A percentile compares a stretch with the other conserved stretches of the same genome.
Evolutionary conservation across 2,329 filamentous ascomycete species (phyloP).

Genomic region (Achaetomium macrosporum): DNA sequence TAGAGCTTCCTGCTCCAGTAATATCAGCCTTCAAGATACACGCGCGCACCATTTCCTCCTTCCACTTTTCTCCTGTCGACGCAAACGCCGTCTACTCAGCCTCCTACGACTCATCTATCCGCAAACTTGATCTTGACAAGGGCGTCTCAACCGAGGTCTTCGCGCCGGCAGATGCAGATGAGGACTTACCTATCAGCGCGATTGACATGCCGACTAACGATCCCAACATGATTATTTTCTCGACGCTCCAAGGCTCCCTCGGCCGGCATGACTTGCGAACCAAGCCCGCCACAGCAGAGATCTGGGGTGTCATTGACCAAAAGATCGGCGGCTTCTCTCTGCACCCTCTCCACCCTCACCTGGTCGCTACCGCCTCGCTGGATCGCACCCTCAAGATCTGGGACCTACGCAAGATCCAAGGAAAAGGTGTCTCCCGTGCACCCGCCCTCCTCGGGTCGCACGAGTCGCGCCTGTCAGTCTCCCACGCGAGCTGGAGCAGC

Average conservation of each 20-base stretch:
- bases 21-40: conserved; percentile 90
- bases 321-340: conserved; percentile 94
- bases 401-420: conserved; percentile 77
- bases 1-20: conserved; percentile 62
- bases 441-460: conserved; percentile 77
- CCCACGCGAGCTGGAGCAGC: conserved; percentile 83
- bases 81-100: conserved; percentile 72
- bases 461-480: conserved; percentile 75
- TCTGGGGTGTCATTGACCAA: conserved; percentile 76
- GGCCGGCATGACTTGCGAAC: conserved; percentile 75
- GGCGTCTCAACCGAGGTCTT: conserved; percentile 76
- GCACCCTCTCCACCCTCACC: conserved; percentile 71
- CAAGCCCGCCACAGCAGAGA: conserved; percentile 49
- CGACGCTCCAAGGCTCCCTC: conserved; percentile 74
- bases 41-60: conserved; percentile 77
- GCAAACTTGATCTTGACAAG: conserved; percentile 77
- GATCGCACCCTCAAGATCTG: conserved; percentile 88
- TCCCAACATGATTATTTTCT: conserved; percentile 74
- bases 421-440: conserved; percentile 51
- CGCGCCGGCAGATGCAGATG: conserved; percentile 61
- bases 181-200: conserved; percentile 75
- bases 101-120: conserved; percentile 89
- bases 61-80: conserved; percentile 70
- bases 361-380: conserved; percentile 82
- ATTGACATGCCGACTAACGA: conserved; percentile 71